A percentile compares a stretch with the other conserved stretches of the same genome.
phyloP scores from a whole-genome alignment of 305 asterid genomes.

The Fraxinus latifolia region DNA sequence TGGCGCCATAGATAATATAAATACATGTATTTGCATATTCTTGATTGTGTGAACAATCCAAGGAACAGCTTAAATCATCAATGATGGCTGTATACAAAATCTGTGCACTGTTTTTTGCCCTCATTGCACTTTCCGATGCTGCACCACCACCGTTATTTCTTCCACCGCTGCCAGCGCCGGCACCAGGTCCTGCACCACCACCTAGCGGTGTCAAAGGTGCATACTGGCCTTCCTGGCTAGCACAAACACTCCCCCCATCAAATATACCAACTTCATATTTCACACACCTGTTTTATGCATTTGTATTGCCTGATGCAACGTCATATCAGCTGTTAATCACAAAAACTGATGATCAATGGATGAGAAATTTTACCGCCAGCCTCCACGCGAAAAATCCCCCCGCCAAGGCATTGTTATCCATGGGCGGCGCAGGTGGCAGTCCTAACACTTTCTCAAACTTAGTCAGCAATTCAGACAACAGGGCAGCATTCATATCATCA shows the following conservation, averaged over 20 bases:
- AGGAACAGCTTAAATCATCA: neutral
- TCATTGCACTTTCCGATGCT: conserved; percentile 22
- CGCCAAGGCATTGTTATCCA: conserved; percentile 39
- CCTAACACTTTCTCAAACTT: conserved; percentile 39
- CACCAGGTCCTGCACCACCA: neutral
- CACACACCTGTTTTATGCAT: conserved; percentile 53
- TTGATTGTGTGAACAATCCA: neutral
- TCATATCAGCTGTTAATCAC: conserved; percentile 43
- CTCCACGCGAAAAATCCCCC: conserved; percentile 37
- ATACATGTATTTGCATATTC: neutral
- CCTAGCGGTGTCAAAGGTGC: conserved; percentile 50
- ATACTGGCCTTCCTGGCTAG: conserved; percentile 52
- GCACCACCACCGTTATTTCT: neutral
- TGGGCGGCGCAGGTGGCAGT: conserved; percentile 41
- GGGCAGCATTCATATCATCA: conserved; percentile 53
- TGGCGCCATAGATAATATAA: neutral
- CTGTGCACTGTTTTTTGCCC: conserved; percentile 18
- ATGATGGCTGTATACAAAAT: neutral
- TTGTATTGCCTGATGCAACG: conserved; percentile 36
- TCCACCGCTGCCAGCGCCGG: neutral
- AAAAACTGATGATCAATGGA: conserved; percentile 34
- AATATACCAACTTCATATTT: conserved; percentile 44
- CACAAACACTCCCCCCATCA: conserved; percentile 33
- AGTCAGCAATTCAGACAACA: conserved; percentile 30
- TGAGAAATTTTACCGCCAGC: conserved; percentile 49